Base-by-base conservation (phyloP, 164 flowering plant species). In the Saururus chinensis region DNA sequence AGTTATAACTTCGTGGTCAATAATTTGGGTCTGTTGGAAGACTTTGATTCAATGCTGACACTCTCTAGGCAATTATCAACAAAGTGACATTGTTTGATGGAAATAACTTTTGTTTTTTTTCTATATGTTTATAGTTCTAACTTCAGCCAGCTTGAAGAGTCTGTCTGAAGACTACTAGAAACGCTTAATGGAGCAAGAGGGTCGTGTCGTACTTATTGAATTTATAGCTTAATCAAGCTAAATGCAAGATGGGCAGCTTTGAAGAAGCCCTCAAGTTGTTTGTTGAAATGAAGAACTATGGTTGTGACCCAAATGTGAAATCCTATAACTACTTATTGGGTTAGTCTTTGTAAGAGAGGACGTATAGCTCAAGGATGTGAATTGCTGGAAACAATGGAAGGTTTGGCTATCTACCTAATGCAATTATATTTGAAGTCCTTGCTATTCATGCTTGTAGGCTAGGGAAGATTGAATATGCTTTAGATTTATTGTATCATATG, bases 311-410 rank as follows among this genome's bases (percentile, higher is more conserved):
- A n/a, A n/a, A n/a, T n/a, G n/a, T 61, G 21, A 75, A 59, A 6
- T 71, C 75, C 24, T 82, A 71, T 54, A 86, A 86, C 71, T 78
- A 71, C 65, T 49, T 85, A 13, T 68, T 85, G 22, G 74, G 96
- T n/a, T 53, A 63, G 75, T 67, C 77, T 86, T 40, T 84, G 78
- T 61, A 76, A 77, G 71, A 72, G 62, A 19, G 80, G 63, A 59
- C 63, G 57, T 66, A 49, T 21, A 52, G 68, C 49, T 16, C 85
- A 82, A 63, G 84, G 80, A 56, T 70, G 56, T 57, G 25, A 61
- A 12, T n/a, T 86, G 51, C 53, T 84, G 4, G 68, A 74, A 61
- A 65, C 53, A 58, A 86, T 88, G 92, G 62, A 58, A n/a, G 73
- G 66, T 66, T 12, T 37, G 75, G 76, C 19, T 73, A 65, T 63